Conservation (phyloP, 2,329 filamentous ascomycete species). For the Xylariaceae sp. region DNA sequence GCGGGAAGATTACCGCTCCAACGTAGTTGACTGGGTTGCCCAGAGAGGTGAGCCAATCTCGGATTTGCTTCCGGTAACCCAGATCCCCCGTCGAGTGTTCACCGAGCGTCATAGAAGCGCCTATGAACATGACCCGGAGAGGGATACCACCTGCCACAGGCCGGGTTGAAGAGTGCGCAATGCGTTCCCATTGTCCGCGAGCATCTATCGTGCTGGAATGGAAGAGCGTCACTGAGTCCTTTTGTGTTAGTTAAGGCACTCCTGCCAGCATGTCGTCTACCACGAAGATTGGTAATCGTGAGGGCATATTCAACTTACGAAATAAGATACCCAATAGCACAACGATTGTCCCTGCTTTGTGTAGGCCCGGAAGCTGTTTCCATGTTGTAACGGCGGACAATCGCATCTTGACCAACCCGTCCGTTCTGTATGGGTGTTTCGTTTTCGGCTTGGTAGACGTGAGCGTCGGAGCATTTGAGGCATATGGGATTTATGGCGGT, state of each 20-base stretch:
- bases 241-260: conserved; percentile 2
- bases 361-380: conserved; percentile 31
- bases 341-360: conserved; percentile 28
- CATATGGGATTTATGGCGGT: conserved; percentile 5
- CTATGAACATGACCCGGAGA: conserved; percentile 35
- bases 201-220: conserved; percentile 30
- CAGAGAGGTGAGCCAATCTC: conserved; percentile 32
- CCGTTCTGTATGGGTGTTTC: conserved; percentile 9
- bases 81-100: conserved; percentile 34
- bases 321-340: conserved; percentile 27
- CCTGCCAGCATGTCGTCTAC: conserved; percentile 7
- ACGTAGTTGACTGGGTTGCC: conserved; percentile 34
- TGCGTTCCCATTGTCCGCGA: conserved; percentile 30
- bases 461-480: not conserved
- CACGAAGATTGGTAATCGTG: not conserved
- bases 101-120: conserved; percentile 35
- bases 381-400: conserved; percentile 20
- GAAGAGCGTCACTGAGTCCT: conserved; percentile 14
- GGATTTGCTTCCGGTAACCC: conserved; percentile 32
- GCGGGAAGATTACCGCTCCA: conserved; percentile 25
- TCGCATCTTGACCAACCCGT: conserved; percentile 21
- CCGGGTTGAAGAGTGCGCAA: conserved; percentile 21
- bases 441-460: not conserved
- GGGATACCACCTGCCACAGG: conserved; percentile 31
- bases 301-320: conserved; percentile 18